Evolutionary conservation across 345 rosid species (phyloP).

Genomic region (rapeseed (Brassica napus)): DNA sequence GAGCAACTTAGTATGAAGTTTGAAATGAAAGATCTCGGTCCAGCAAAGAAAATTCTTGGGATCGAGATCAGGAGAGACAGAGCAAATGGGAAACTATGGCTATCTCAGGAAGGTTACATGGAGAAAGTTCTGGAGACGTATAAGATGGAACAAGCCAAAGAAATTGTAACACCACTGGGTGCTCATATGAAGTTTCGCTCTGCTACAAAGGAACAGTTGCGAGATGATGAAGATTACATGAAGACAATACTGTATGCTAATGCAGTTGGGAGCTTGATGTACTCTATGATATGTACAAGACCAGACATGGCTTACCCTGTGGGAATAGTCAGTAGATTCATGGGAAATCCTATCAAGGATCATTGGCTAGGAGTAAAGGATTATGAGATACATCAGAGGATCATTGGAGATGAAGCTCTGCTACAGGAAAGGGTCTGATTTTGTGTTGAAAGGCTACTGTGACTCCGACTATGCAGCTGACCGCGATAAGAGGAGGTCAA

Average conservation of each 20-base stretch:
- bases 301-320: neutral
- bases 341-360: neutral
- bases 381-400: neutral
- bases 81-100: neutral
- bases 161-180: neutral
- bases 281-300: neutral
- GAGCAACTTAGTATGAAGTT: neutral
- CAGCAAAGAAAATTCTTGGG: neutral
- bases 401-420: neutral
- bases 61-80: neutral
- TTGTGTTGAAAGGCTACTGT: neutral
- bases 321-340: neutral
- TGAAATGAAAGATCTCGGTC: neutral
- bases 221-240: neutral
- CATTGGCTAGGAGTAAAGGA: neutral
- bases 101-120: neutral
- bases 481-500: neutral
- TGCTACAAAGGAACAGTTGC: neutral
- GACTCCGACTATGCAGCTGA: neutral
- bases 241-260: neutral
- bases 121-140: neutral
- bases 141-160: neutral
- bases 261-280: neutral
- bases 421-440: neutral
- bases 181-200: neutral